Percentiles rank a stretch among this genome's conserved stretches.
phyloP scores from a whole-genome alignment of 495 filamentous ascomycete species.

The Daldinia concentrica region DNA sequence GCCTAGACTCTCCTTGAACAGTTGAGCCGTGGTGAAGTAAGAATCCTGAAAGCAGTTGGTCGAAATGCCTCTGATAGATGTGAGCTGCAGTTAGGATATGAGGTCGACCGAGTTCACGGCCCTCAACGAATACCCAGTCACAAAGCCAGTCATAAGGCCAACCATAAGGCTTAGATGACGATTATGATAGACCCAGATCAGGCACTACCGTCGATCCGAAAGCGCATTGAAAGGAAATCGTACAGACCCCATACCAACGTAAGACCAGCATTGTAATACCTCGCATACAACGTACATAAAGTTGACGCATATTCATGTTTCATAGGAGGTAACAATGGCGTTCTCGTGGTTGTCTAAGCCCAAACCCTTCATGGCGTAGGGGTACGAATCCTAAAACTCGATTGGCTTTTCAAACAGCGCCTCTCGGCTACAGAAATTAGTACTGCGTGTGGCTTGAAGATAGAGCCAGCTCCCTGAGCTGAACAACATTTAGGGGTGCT shows the following conservation, averaged over 20 bases:
- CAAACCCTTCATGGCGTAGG: slow-evolving; percentile 3
- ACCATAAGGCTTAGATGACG: not conserved
- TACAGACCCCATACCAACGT: slow-evolving; percentile 14
- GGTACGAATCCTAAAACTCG: slow-evolving; percentile 18
- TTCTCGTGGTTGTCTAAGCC: slow-evolving; percentile 4
- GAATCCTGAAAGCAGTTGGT: not conserved
- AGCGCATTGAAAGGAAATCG: slow-evolving; percentile 13
- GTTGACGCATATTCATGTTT: slow-evolving; percentile 20
- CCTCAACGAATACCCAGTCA: not conserved
- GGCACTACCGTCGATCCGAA: slow-evolving; percentile 4
- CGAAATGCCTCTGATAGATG: not conserved
- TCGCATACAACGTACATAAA: not conserved
- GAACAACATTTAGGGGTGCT: not conserved
- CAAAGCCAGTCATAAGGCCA: too few relatives aligned
- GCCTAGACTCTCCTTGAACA: not conserved
- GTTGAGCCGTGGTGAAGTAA: not conserved
- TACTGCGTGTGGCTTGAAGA: not conserved
- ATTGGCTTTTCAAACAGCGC: slow-evolving; percentile 14
- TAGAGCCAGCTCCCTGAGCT: not conserved
- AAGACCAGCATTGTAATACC: slow-evolving; percentile 3
- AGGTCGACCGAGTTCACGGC: not conserved
- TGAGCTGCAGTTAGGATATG: not conserved
- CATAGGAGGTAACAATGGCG: slow-evolving; percentile 18
- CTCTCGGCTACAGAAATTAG: not conserved
- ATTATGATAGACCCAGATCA: not conserved